Evolutionary conservation across 2,329 filamentous ascomycete genomes (phyloP), one percentile per base, ranked within the genome.

Genomic region (Epichloe hybrida): DNA sequence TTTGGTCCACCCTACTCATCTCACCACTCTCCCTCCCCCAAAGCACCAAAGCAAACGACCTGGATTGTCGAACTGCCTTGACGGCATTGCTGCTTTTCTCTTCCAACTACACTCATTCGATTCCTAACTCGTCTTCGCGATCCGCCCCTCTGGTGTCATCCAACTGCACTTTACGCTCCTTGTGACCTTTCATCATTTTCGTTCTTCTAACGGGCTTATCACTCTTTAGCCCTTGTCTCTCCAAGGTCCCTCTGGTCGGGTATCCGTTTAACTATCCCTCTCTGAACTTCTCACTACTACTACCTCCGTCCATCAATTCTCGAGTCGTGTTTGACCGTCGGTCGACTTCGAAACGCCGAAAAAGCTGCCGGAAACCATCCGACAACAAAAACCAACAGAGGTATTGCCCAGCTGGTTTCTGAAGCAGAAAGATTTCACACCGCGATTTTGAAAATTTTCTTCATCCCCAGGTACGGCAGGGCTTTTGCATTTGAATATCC

Each of bases 401-500:
- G 53, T 44, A 39, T 49, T 52, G 50, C 49, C 53, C 57, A 56
- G 55, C 57, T 56, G 56, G 56, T 58, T 58, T 54, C 54, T 58
- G 57, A 57, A 55, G 51, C 48, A 56, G 23, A 52, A 48, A 52
- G 31, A 54, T 39, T 37, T 27, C 7, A 41, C 3, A 8, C 17
- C 12, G 5, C 36, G 3, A 35, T 21, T 36, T 36, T 31, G 4
- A 27, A 20, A 41, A 39, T 27, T 36, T 12, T 23, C 42, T 36
- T 8, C 17, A 27, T 20, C 15, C 20, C 27, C 21, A 36, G 50
- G 45, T 48, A 52, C 36, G 34, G 13, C 7, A 8, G 12, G 21
- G 1, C 6, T 27, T 38, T 11, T 20, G 11, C 9, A 17, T 12
- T 31, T 6, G 6, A 5, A 5, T 39, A 7, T 8, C 12, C 17